Evolutionary conservation across 2,329 filamentous ascomycete species (phyloP), one percentile per base, ranked within the genome.

Genomic region (Cephalotrichum gorgonifer): DNA sequence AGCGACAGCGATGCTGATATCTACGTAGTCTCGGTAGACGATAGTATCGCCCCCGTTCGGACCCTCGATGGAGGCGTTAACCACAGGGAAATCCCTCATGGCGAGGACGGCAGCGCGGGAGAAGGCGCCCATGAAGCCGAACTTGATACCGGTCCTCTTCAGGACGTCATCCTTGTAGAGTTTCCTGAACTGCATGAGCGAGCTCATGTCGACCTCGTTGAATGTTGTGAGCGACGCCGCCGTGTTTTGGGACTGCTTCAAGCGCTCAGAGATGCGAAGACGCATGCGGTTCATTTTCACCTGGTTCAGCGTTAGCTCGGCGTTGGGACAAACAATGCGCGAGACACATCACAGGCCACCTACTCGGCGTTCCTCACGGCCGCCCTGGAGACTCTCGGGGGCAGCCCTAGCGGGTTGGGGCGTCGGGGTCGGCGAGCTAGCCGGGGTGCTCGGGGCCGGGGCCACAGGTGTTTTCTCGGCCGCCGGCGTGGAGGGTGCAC

Each of bases 211-310:
- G 53, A 98, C 93, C 70, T 97, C 91, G 68, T 98, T 96, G 78
- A 98, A 98, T 25, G 93, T 98, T 44, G 93, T 97, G 48, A 98
- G 76, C 4, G 93, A 95, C 42, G 93, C 93, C 46, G 93, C 91
- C 2, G 93, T 97, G 73, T 98, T 98, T 66, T 98, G 93, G 20
- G 93, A 97, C 67, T 98, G 93, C 81, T 98, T 98, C 56, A 98
- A 79, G 58, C 93, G 89, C 74, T 98, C 93, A 46, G 93, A 88
- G 58, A 97, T 98, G 54, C 93, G 85, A 53, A 97, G 81, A 56
- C 93, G 89, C 93, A 98, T 98, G 56, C 93, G 88, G 76, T 97
- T 97, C 93, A 98, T 98, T 78, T 98, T 98, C 61, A 97, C 88
- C 87, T 48, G 14, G 17, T 42, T n/a, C 39, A 43, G 25, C 2